Conservation (phyloP, 257 asterid genomes). For the Scutellaria baicalensis region DNA sequence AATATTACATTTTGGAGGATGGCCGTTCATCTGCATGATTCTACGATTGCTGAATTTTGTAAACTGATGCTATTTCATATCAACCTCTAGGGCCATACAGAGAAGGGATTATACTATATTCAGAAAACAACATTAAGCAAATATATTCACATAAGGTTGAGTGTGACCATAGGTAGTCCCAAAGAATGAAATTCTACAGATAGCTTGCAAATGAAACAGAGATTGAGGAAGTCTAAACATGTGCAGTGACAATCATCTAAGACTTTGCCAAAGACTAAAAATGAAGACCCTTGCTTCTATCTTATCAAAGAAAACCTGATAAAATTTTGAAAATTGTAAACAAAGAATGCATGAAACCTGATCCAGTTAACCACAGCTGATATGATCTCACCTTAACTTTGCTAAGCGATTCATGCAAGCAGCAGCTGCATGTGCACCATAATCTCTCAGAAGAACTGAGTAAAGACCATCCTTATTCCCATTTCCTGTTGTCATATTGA, state of each 20-base stretch:
- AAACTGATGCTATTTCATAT: neutral
- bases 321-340: neutral
- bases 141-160: neutral
- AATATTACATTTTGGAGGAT: neutral
- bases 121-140: neutral
- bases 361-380: neutral
- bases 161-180: neutral
- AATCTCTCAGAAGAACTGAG: constrained; percentile 94
- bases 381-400: constrained; percentile 62
- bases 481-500: constrained; percentile 56
- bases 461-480: constrained; percentile 94
- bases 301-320: neutral
- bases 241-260: neutral
- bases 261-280: neutral
- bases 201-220: neutral
- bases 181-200: neutral
- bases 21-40: neutral
- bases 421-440: constrained; percentile 81
- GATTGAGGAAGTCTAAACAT: neutral
- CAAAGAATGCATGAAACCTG: neutral
- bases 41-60: neutral
- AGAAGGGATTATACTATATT: neutral
- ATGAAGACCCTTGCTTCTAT: neutral
- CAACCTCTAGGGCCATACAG: neutral
- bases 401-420: constrained; percentile 97